Percentiles rank a stretch among this genome's conserved stretches.
These are phyloP conservation scores for Corylus avellana DNA, from an alignment of 306 rosid species.

Conservation along the genomic window DNA sequence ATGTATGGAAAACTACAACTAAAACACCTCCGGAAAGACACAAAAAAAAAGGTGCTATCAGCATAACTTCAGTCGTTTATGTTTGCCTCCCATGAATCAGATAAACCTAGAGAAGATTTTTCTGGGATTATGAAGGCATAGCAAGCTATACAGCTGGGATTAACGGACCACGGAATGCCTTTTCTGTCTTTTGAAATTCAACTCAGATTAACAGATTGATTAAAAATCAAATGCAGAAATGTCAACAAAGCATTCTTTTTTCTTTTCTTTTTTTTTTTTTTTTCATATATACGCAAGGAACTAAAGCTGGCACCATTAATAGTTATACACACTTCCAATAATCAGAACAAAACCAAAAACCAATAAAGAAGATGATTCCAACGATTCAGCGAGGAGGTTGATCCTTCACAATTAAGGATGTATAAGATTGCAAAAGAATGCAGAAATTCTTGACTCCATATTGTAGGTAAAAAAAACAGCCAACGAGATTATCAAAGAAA, in stretches of 20 bases:
- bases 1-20: constrained; percentile 45
- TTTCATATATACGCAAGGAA: background rate
- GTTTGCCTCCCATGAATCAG: constrained; percentile 41
- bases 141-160: background rate
- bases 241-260: background rate
- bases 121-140: constrained; percentile 56
- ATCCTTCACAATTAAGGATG: background rate
- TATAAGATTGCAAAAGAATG: background rate
- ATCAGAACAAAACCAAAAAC: background rate
- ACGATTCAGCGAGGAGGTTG: background rate
- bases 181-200: constrained; percentile 10
- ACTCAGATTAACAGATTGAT: constrained; percentile 12
- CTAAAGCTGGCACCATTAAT: background rate
- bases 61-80: constrained; percentile 19
- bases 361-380: background rate
- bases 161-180: background rate
- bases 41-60: constrained; percentile 22
- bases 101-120: constrained; percentile 37
- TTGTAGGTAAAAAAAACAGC: background rate
- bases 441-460: background rate
- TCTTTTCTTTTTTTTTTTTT: too few relatives aligned
- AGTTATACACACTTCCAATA: background rate
- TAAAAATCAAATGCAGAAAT: constrained; percentile 7
- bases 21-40: constrained; percentile 35
- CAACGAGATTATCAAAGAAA: background rate